Evolutionary conservation across 192 early-diverging fungal species (phyloP).

Genomic region (Hyaloraphidium curvatum): DNA sequence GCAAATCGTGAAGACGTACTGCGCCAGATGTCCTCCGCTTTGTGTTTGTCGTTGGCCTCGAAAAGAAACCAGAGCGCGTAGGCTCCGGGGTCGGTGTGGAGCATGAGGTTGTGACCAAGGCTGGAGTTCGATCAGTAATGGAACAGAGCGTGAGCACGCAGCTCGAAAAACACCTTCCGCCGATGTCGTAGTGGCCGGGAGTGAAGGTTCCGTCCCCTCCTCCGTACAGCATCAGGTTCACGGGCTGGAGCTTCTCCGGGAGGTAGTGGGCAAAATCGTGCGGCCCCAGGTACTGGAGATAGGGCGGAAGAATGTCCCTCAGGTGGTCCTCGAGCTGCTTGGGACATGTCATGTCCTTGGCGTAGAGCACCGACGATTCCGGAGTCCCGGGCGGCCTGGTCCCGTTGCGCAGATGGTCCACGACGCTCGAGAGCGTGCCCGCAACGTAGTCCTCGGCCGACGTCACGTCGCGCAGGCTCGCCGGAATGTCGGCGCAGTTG

Average conservation of each 20-base stretch:
- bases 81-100: background rate
- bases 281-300: background rate
- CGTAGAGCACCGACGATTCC: background rate
- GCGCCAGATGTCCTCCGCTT: background rate
- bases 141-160: background rate
- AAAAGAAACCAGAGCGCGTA: background rate
- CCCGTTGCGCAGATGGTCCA: background rate
- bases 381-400: no score
- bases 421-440: background rate
- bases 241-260: background rate
- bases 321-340: background rate
- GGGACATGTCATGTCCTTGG: background rate
- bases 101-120: background rate
- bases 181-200: background rate
- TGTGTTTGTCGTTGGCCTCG: background rate
- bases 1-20: background rate
- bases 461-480: background rate
- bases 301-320: background rate
- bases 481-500: background rate
- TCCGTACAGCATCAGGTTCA: background rate
- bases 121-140: background rate
- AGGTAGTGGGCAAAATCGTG: background rate
- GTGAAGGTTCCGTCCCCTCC: conserved; percentile 1
- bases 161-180: background rate
- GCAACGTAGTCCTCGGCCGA: background rate